phyloP scores from a whole-genome alignment of 2,329 filamentous ascomycete species.

The Monosporascus sp. region DNA sequence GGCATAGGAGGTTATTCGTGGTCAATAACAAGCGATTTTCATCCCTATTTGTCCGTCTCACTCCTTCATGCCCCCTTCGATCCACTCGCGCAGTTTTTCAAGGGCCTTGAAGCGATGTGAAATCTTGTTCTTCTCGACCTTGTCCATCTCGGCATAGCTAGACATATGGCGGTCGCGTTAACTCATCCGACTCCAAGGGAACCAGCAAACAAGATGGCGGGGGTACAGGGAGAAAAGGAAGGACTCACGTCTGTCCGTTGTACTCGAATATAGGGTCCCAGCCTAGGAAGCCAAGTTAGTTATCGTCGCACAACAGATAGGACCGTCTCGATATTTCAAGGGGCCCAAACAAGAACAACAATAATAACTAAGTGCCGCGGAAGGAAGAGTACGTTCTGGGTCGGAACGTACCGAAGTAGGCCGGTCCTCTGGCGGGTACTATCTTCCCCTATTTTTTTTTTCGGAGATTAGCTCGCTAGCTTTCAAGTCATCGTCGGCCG shows the following conservation, averaged over 20 bases:
- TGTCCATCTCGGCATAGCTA: conserved; percentile 91
- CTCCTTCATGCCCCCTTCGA: conserved; percentile 40
- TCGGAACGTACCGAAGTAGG: conserved; percentile 67
- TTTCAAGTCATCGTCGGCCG: no score
- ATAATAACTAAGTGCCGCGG: no score
- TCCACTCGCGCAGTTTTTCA: conserved; percentile 78
- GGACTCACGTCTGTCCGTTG: conserved; percentile 69
- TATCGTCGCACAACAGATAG: no score
- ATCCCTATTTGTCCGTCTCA: conserved; percentile 1
- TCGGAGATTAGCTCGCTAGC: not conserved
- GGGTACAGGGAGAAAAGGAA: not conserved
- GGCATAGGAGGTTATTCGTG: no score
- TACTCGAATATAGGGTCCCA: conserved; percentile 98
- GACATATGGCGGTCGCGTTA: conserved; percentile 1
- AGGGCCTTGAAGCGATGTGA: conserved; percentile 89
- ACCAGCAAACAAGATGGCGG: not conserved
- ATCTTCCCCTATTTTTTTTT: conserved; percentile 57
- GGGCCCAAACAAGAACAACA: no score
- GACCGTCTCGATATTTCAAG: no score
- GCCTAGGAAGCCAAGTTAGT: conserved; percentile 44
- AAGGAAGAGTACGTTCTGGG: not conserved
- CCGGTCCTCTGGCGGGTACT: conserved; percentile 75
- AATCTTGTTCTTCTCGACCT: conserved; percentile 80
- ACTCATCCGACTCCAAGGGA: not conserved
- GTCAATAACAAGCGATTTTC: not conserved